Base-by-base conservation (phyloP, 495 filamentous ascomycete species). In the Tuber brumale region DNA sequence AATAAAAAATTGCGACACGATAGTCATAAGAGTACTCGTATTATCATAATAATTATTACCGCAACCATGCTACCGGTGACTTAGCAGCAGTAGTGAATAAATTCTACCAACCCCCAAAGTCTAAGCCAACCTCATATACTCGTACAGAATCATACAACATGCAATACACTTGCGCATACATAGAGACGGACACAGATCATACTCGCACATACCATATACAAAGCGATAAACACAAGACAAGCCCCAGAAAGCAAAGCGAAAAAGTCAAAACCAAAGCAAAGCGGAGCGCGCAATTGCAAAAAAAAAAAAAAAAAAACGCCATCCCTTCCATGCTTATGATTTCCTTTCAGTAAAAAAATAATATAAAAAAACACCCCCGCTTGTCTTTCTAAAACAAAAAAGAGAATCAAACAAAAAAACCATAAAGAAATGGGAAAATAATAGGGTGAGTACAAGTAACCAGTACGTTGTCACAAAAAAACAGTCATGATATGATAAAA, bases 351-450 rank as follows among this genome's bases (percentile, higher is more conserved):
- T 42, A 76, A 71, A 78, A 75, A 71, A 74, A 48, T 70, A 27
- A 80, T 74, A 35, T 8, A 48, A 73, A 27, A 80, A 81, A 35
- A 42, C 6, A 42, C 41, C 41, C 72, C 75, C 79, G 74, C 82
- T 75, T 48, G 79, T 82, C 76, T 74, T 82, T 81, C 79, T 80
- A 70, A 75, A 70, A 81, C 72, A 23, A 78, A 77, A 61, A n/a
- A 84, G 73, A 78, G 74, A 78, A 57, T 19, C 69, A 9, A 42
- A 42, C 41, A 9, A 42, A 42, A 42, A 42, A 42, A 42, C 8
- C 6, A 74, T 72, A 80, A 48, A 73, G 69, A 72, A 51, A 31
- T 9, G 41, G 41, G 42, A 45, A 61, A 71, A 48, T 9, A 21
- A 66, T 75, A 77, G 16, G 45, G 70, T 31, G 70, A 74, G 57